Evolutionary conservation across 257 asterid species (phyloP).

Genomic region (Misopates orontium): DNA sequence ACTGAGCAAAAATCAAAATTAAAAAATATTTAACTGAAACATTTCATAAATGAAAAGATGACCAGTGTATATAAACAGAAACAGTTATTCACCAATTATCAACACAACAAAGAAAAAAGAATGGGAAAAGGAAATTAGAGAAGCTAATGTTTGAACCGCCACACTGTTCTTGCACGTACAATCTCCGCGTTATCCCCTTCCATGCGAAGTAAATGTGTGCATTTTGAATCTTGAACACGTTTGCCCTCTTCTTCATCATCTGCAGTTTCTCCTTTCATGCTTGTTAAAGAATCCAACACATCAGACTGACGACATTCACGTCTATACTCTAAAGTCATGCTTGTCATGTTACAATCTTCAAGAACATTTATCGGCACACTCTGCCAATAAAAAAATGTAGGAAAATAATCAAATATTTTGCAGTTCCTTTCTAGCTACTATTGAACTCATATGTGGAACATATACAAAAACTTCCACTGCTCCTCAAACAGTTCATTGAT

Average conservation of each 20-base stretch:
- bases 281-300: constrained; percentile 70
- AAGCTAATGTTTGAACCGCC: constrained; percentile 46
- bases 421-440: too few species aligned
- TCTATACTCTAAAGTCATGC: constrained; percentile 68
- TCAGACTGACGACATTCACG: constrained; percentile 69
- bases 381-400: constrained; percentile 38
- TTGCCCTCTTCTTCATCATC: constrained; percentile 1
- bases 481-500: too few species aligned
- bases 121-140: constrained; percentile 2
- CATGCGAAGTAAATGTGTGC: constrained; percentile 86
- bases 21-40: too few species aligned
- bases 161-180: constrained; percentile 75
- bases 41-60: too few species aligned
- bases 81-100: constrained; percentile 17
- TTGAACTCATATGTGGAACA: neutral
- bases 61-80: neutral
- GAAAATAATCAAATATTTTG: neutral
- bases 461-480: too few species aligned
- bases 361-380: constrained; percentile 67
- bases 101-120: neutral
- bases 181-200: constrained; percentile 66
- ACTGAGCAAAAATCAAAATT: too few species aligned
- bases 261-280: constrained; percentile 30
- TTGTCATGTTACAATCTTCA: constrained; percentile 55
- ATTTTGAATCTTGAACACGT: constrained; percentile 35